phyloP scores from a whole-genome alignment of 2,329 filamentous ascomycete genomes.

The Septoria linicola region DNA sequence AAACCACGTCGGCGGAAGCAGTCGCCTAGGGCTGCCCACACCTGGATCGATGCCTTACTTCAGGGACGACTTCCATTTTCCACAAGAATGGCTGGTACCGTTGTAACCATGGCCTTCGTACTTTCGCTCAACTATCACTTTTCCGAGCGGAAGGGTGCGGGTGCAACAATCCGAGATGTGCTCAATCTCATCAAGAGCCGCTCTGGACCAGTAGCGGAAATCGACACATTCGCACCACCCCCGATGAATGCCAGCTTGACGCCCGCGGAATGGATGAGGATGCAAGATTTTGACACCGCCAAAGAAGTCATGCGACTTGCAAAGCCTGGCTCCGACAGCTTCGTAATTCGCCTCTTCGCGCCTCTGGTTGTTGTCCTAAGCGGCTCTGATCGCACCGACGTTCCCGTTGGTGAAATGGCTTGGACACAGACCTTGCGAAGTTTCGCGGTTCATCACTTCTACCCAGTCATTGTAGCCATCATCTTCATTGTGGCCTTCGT shows the following conservation, averaged over 20 bases:
- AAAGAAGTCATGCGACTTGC: slow-evolving; percentile 73
- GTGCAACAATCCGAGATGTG: slow-evolving; percentile 34
- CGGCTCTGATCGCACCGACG: slow-evolving; percentile 63
- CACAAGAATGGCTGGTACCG: slow-evolving; percentile 71
- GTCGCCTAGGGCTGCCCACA: slow-evolving; percentile 38
- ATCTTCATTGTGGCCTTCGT: slow-evolving; percentile 64
- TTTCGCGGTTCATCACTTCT: slow-evolving; percentile 64
- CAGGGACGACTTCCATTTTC: slow-evolving; percentile 66
- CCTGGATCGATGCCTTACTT: slow-evolving; percentile 63
- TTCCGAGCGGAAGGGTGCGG: slow-evolving; percentile 58
- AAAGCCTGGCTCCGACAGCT: slow-evolving; percentile 69
- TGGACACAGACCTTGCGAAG: slow-evolving; percentile 53
- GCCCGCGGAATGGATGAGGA: slow-evolving; percentile 71
- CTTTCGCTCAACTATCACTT: slow-evolving; percentile 76
- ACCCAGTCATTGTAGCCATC: slow-evolving; percentile 63
- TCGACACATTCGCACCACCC: slow-evolving; percentile 45
- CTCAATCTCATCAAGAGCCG: slow-evolving; percentile 26
- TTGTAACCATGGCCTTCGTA: slow-evolving; percentile 70
- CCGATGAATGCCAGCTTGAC: slow-evolving; percentile 72
- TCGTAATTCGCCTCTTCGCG: slow-evolving; percentile 71
- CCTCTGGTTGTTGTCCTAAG: slow-evolving; percentile 71
- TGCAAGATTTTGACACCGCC: slow-evolving; percentile 77
- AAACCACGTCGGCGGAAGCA: slow-evolving; percentile 25
- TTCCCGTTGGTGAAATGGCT: slow-evolving; percentile 43
- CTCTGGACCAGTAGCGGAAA: slow-evolving; percentile 25